These are phyloP conservation scores for Magnolia officinalis DNA, from an alignment of 164 flowering plant genomes.

Conservation along the genomic window DNA sequence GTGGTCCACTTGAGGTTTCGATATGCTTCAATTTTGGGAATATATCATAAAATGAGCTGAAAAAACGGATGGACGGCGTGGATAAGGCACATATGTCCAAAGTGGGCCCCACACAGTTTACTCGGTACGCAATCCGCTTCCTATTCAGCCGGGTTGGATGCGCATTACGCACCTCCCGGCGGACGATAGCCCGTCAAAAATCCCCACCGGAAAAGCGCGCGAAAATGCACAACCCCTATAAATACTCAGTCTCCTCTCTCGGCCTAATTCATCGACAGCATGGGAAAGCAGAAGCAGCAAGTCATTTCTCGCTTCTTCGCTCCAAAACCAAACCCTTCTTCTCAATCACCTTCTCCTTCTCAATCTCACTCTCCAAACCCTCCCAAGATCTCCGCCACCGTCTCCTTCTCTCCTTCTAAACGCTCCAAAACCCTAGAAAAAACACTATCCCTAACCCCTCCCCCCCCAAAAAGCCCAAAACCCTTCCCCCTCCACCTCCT, in stretches of 20 bases:
- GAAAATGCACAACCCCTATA: not conserved
- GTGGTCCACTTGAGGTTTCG: no score
- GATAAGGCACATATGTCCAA: no score
- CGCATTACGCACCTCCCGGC: no score
- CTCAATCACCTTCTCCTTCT: constrained; percentile 27
- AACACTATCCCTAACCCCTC: constrained; percentile 64
- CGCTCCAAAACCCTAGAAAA: constrained; percentile 33
- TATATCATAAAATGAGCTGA: no score
- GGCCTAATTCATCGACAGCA: not conserved
- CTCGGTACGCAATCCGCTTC: no score
- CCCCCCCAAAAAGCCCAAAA: constrained; percentile 53
- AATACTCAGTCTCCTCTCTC: not conserved
- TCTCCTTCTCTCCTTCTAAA: constrained; percentile 36
- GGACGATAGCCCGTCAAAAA: not conserved
- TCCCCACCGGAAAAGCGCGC: not conserved
- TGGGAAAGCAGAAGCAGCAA: constrained; percentile 84
- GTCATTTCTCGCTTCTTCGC: constrained; percentile 92
- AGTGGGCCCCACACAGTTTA: no score
- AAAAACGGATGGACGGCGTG: no score
- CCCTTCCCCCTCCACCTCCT: constrained; percentile 10
- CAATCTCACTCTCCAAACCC: constrained; percentile 29
- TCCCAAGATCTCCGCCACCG: constrained; percentile 75
- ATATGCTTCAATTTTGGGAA: no score
- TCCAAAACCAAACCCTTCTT: constrained; percentile 49
- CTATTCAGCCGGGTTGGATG: no score